Evolutionary conservation across 73 alveolate species (phyloP).

Genomic region (Paramecium sonneborni): DNA sequence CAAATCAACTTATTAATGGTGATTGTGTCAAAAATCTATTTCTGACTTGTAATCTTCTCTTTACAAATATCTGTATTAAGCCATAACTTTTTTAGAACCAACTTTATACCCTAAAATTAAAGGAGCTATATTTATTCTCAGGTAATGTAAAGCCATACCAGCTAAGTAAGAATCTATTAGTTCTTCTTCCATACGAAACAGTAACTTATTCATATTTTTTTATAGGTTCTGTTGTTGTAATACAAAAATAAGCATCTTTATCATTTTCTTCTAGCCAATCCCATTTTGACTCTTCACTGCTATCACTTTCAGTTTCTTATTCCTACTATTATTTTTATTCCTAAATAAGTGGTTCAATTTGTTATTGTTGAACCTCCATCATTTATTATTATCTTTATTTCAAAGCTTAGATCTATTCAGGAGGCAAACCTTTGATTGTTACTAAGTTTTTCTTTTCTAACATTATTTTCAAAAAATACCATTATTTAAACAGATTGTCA

Average conservation of each 20-base stretch:
- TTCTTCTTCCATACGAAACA: slow-evolving; percentile 58
- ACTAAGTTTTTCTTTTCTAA: slow-evolving; percentile 24
- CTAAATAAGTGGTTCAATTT: not conserved
- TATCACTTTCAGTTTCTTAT: not conserved
- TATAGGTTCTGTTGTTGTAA: slow-evolving; percentile 29
- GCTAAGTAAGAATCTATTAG: slow-evolving; percentile 61
- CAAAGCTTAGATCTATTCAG: not conserved
- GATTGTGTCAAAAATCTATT: slow-evolving; percentile 46
- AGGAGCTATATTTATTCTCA: slow-evolving; percentile 56
- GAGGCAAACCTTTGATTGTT: not conserved
- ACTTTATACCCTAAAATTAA: slow-evolving; percentile 51
- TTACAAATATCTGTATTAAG: slow-evolving; percentile 44
- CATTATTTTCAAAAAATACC: not conserved
- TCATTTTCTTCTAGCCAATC: slow-evolving; percentile 51
- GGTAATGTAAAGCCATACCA: slow-evolving; percentile 66
- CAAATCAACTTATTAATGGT: slow-evolving; percentile 15
- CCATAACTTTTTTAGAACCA: slow-evolving; percentile 45
- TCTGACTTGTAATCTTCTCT: not conserved
- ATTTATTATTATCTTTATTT: not conserved
- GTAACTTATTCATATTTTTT: slow-evolving; percentile 27
- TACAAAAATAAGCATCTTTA: slow-evolving; percentile 19
- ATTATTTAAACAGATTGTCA: not conserved
- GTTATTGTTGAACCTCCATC: not conserved
- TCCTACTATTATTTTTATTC: not conserved
- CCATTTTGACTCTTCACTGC: slow-evolving; percentile 48